Evolutionary conservation across 257 asterid genomes (phyloP).

Genomic region (Echium plantagineum): DNA sequence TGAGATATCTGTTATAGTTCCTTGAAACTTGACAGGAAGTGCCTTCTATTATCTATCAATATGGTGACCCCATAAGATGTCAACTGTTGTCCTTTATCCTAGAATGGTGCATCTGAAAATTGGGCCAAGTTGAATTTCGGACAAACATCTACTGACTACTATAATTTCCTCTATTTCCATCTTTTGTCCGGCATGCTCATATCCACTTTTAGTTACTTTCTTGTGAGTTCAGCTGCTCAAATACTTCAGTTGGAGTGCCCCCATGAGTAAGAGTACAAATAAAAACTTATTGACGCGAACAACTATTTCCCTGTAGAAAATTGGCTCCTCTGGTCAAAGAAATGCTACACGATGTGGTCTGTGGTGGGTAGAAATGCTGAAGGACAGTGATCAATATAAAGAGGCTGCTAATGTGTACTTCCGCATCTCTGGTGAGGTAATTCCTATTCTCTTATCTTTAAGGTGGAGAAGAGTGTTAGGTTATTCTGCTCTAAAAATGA

Average conservation of each 20-base stretch:
- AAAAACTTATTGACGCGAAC: background rate
- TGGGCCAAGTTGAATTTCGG: too few species aligned
- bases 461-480: constrained; percentile 13
- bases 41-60: too few species aligned
- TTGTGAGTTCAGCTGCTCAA: background rate
- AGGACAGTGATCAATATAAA: constrained; percentile 74
- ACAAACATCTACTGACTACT: too few species aligned
- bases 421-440: constrained; percentile 99
- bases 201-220: background rate
- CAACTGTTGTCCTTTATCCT: too few species aligned
- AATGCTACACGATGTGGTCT: constrained; percentile 91
- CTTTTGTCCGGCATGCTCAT: background rate
- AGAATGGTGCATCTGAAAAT: too few species aligned
- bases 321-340: constrained; percentile 60
- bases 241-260: background rate
- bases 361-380: constrained; percentile 99
- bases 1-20: too few species aligned
- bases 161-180: too few species aligned
- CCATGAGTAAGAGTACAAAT: background rate
- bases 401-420: constrained; percentile 91
- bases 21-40: too few species aligned
- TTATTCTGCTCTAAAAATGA: constrained; percentile 31
- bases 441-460: constrained; percentile 25
- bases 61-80: too few species aligned
- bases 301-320: constrained; percentile 35